These are phyloP conservation scores for Hymenoscyphus fructigenus DNA, from an alignment of 2,329 filamentous ascomycete genomes.

Conservation along the genomic window DNA sequence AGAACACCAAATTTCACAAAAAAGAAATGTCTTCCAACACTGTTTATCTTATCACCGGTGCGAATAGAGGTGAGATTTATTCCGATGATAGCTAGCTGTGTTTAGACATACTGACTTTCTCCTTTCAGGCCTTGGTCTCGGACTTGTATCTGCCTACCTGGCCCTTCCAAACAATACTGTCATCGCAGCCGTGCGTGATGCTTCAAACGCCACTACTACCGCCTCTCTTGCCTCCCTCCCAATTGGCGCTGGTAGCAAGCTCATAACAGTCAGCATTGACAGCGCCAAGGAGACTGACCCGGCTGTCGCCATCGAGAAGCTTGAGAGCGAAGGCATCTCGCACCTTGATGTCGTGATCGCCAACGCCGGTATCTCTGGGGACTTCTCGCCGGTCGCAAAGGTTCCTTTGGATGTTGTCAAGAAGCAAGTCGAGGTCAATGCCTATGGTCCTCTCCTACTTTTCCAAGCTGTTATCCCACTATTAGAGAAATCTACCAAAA, in stretches of 20 bases:
- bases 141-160: constrained; percentile 15
- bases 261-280: constrained; percentile 40
- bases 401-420: constrained; percentile 31
- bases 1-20: no score
- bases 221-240: neutral
- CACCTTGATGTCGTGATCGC: constrained; percentile 40
- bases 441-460: constrained; percentile 33
- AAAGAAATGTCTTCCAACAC: neutral
- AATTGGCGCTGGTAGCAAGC: neutral
- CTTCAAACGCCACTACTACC: neutral
- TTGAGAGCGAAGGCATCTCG: neutral
- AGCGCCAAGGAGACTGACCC: constrained; percentile 17
- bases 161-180: constrained; percentile 17
- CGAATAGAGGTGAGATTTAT: neutral
- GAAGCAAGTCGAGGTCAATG: constrained; percentile 33
- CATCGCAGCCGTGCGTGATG: constrained; percentile 14
- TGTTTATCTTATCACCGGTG: neutral
- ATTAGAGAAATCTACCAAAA: constrained; percentile 32
- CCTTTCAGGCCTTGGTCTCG: constrained; percentile 17
- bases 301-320: neutral
- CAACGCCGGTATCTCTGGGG: constrained; percentile 37
- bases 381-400: constrained; percentile 34
- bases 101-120: neutral
- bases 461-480: constrained; percentile 36
- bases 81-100: neutral